Conservation (phyloP, 768 basidiomycete genomes). For the Suillus weaverae region DNA sequence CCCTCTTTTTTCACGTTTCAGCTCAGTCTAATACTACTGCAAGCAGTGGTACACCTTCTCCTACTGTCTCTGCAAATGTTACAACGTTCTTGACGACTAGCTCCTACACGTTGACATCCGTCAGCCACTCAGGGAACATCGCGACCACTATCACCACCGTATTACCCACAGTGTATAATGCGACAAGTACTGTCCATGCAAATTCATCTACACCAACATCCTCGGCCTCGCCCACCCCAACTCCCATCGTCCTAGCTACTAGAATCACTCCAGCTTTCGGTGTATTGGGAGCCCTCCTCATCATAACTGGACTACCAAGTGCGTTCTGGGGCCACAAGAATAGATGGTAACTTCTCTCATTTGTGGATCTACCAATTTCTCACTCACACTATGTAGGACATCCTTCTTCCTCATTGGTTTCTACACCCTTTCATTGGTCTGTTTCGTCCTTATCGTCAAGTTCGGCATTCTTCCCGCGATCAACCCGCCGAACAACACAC, state of each 20-base stretch:
- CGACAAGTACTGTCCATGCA: conserved; percentile 55
- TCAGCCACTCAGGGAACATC: conserved; percentile 48
- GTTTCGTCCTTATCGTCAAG: conserved; percentile 83
- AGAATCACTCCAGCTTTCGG: conserved; percentile 86
- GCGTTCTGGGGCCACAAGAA: conserved; percentile 96
- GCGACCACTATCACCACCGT: conserved; percentile 51
- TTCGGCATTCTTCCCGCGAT: conserved; percentile 85
- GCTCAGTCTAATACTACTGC: conserved; percentile 37
- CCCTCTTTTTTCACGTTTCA: conserved; percentile 32
- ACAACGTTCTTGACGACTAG: conserved; percentile 58
- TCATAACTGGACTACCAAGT: conserved; percentile 85
- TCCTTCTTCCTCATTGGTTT: conserved; percentile 93
- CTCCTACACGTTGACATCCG: conserved; percentile 49
- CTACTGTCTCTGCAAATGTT: conserved; percentile 32
- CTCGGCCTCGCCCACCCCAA: conserved; percentile 35
- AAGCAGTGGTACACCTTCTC: conserved; percentile 23
- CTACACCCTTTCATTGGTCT: conserved; percentile 84
- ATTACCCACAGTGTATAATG: conserved; percentile 62
- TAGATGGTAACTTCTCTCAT: conserved; percentile 61
- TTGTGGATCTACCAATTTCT: conserved; percentile 8
- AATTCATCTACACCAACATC: conserved; percentile 51
- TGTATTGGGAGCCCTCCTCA: conserved; percentile 84
- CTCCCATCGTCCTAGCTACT: conserved; percentile 50
- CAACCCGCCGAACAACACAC: conserved; percentile 73
- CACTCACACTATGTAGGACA: conserved; percentile 53